Base-by-base conservation (phyloP, 2,329 filamentous ascomycete species). In the Penicillium fuscoglaucum region DNA sequence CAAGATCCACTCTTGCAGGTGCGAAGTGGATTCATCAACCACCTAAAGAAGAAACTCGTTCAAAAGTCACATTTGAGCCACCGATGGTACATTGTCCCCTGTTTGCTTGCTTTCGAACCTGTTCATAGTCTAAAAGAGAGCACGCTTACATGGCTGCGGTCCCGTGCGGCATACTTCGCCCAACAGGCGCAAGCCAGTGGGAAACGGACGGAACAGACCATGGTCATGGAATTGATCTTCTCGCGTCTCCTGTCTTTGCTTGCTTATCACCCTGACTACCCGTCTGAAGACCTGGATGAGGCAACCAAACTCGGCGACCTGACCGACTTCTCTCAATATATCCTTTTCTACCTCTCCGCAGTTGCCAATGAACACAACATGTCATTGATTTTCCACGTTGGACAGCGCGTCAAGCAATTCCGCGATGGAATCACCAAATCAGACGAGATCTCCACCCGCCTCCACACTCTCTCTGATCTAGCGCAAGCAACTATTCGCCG, bases 211-310 rank as follows among this genome's bases (percentile, higher is more conserved):
- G 57, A 80, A 76, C 62, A 85, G 83, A 82, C 85, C 55, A 85
- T 82, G 10, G 82, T 89, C 8, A 85, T 99, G 79, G 93, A 98
- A 75, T 84, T 87, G 24, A 84, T 89, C 13, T 90, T 98, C 71
- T 87, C 90, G 28, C 87, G 95, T 9, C 83, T 98, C 35, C 81
- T 99, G 52, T 95, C 92, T 49, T 79, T 99, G 44, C 83, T 99
- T 44, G 93, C 93, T 6, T 93, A 98, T 72, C 95, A 99, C 72
- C 93, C 93, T 1, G 95, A 99, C 73, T 97, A 93, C 57, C 78
- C 78, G 17, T 69, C 74, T 6, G 68, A 72, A 15, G 69, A 72
- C 24, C 46, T 74, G 19, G 73, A 73, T 10, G 68, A 75, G 45
- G 66, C 71, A 3, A 77, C 73, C 66, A 86, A 84, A 60, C 73